Conservation (phyloP, 371 early-diverging fungal genomes). For the Haplosporangium sp. region DNA sequence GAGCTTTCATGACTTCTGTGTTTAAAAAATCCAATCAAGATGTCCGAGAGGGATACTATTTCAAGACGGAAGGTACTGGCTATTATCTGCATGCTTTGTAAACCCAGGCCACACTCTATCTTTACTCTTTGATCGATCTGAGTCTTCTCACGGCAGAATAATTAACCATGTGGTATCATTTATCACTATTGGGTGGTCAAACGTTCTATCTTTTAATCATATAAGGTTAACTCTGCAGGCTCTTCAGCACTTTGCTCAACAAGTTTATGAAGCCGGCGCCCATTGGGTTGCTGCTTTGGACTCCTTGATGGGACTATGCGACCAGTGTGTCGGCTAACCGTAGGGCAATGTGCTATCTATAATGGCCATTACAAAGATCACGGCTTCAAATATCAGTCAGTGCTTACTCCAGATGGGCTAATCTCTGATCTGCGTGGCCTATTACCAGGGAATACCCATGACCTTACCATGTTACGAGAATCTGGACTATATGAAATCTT, state of each 20-base stretch:
- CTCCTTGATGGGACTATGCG: not conserved
- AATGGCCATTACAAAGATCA: not conserved
- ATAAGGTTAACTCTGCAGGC: not conserved
- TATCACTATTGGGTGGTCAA: not conserved
- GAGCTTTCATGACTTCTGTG: too few relatives aligned
- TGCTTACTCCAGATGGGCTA: not conserved
- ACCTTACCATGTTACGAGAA: not conserved
- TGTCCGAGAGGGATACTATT: not conserved
- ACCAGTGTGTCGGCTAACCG: not conserved
- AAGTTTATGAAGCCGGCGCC: not conserved
- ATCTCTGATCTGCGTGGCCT: not conserved
- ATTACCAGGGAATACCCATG: not conserved
- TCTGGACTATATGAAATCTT: not conserved
- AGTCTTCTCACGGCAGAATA: not conserved
- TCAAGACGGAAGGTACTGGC: not conserved
- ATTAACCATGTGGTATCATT: not conserved
- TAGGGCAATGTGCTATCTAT: not conserved
- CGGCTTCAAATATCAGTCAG: not conserved
- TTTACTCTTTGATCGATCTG: not conserved
- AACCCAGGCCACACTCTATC: not conserved
- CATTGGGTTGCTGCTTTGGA: not conserved
- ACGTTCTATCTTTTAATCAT: not conserved
- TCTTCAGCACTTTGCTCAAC: not conserved
- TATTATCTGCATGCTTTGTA: not conserved
- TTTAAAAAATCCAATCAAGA: too few relatives aligned